Evolutionary conservation across 192 early-diverging fungal species (phyloP).

Genomic region (Backusella westeae): DNA sequence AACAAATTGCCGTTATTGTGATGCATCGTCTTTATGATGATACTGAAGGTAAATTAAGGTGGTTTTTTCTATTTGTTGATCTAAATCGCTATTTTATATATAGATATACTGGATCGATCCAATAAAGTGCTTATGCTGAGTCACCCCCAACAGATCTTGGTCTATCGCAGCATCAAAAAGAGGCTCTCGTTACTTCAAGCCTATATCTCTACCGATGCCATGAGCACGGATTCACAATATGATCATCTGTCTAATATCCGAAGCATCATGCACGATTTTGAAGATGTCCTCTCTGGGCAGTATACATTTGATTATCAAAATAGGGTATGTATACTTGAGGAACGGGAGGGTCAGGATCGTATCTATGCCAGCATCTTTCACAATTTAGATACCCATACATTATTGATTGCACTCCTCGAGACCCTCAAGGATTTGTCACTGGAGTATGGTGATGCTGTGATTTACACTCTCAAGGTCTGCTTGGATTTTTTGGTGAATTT

Average conservation of each 20-base stretch:
- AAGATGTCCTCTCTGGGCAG: conserved; percentile 1
- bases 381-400: conserved; percentile 15
- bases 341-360: conserved; percentile 3
- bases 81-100: no score
- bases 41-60: conserved; percentile 14
- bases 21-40: conserved; percentile 28
- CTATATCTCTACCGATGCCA: conserved; percentile 1
- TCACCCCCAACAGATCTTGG: conserved; percentile 21
- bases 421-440: background rate
- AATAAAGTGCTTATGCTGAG: conserved; percentile 9
- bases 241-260: conserved; percentile 10
- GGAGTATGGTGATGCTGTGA: background rate
- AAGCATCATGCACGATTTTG: conserved; percentile 8
- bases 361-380: conserved; percentile 14
- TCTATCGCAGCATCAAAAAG: conserved; percentile 21
- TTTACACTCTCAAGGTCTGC: conserved; percentile 5
- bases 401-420: conserved; percentile 9
- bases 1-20: conserved; percentile 18
- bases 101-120: conserved; percentile 19
- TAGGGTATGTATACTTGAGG: background rate
- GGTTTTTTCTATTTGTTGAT: no score
- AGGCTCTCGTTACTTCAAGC: conserved; percentile 8
- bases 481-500: conserved; percentile 18
- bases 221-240: background rate
- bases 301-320: conserved; percentile 21